These are phyloP conservation scores for Besnoitia besnoiti DNA, from an alignment of 169 alveolate genomes.

Conservation along the genomic window DNA sequence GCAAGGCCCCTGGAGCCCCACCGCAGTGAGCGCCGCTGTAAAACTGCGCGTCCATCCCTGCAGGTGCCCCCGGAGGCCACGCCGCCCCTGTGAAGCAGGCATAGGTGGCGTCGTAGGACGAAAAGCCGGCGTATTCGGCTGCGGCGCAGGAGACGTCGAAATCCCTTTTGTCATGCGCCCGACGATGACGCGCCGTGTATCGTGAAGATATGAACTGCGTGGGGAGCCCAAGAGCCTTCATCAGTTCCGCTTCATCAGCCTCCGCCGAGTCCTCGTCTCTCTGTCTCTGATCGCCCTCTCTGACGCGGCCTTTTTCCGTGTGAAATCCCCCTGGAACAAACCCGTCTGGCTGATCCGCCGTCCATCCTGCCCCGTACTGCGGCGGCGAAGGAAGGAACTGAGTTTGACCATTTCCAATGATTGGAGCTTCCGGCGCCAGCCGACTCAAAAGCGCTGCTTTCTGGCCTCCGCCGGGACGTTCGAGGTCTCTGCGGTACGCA, in stretches of 20 bases:
- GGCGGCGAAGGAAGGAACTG: no score
- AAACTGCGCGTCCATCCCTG: not conserved
- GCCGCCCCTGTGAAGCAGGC: not conserved
- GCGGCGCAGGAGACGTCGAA: not conserved
- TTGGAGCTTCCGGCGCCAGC: no score
- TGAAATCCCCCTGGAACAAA: no score
- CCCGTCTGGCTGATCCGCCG: no score
- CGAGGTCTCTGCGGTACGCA: no score
- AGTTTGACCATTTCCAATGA: no score
- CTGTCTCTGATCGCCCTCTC: not conserved
- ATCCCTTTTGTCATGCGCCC: not conserved
- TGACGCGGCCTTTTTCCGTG: not conserved
- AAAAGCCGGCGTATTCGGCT: not conserved
- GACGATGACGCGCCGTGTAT: not conserved
- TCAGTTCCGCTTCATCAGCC: constrained; percentile 6
- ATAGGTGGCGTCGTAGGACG: not conserved
- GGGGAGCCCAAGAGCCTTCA: constrained; percentile 10
- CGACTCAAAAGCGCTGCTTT: no score
- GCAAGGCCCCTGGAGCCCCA: not conserved
- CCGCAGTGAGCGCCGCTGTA: not conserved
- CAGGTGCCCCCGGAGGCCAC: not conserved
- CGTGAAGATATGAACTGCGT: not conserved
- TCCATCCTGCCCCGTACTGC: not conserved
- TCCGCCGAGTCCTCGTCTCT: not conserved
- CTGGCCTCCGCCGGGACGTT: no score